Evolutionary conservation across 1,284 basidiomycete species (phyloP).

Genomic region (Irpex sp.): DNA sequence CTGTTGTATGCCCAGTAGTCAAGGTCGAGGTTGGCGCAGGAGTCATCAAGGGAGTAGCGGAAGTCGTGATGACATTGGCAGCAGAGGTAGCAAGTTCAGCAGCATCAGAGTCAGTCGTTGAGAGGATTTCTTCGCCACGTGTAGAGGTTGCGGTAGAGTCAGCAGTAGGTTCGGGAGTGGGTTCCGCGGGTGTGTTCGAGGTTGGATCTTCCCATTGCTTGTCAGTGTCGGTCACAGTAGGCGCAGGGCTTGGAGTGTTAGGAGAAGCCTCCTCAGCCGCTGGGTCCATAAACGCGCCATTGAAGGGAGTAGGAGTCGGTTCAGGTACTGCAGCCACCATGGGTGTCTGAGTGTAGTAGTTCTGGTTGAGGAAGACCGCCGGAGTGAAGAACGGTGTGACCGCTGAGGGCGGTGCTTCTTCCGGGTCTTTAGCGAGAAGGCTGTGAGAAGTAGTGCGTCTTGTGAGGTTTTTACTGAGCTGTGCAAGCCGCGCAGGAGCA

Average conservation of each 20-base stretch:
- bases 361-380: constrained; percentile 8
- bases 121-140: background rate
- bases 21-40: background rate
- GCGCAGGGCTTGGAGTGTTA: background rate
- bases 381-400: constrained; percentile 11
- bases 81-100: background rate
- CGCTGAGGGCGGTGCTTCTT: constrained; percentile 1
- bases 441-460: background rate
- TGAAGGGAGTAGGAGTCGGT: background rate
- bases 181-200: background rate
- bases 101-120: background rate
- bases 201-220: background rate
- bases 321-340: constrained; percentile 1
- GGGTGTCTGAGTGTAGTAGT: constrained; percentile 8
- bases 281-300: background rate
- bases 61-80: background rate
- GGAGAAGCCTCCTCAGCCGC: background rate
- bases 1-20: background rate
- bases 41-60: background rate
- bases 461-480: constrained; percentile 1
- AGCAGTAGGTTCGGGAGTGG: background rate
- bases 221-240: background rate
- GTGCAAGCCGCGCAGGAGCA: background rate
- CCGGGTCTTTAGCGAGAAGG: background rate
- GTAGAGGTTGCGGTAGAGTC: background rate